phyloP scores from a whole-genome alignment of 306 rosid species.

The Cyamopsis tetragonoloba region DNA sequence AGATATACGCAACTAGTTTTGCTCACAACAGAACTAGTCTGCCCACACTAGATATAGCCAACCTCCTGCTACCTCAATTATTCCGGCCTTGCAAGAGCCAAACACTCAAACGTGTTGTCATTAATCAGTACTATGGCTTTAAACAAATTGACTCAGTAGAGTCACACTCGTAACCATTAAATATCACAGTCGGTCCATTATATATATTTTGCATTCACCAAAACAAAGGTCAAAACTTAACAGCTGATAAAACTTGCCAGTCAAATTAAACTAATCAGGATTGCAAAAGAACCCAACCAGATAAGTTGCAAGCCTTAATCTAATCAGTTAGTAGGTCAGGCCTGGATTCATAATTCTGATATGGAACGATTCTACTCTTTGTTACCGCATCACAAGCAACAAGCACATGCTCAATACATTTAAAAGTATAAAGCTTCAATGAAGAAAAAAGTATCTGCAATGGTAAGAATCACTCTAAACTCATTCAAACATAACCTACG shows the following conservation, averaged over 20 bases:
- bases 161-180: neutral
- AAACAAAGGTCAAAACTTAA: neutral
- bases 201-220: too few relatives aligned
- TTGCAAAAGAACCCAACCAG: neutral
- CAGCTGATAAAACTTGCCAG: neutral
- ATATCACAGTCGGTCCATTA: neutral
- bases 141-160: neutral
- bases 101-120: neutral
- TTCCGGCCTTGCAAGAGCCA: neutral
- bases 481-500: neutral
- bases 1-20: neutral
- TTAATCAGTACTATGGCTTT: neutral
- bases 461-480: neutral
- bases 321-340: neutral
- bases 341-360: neutral
- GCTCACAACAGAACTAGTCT: neutral
- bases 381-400: neutral
- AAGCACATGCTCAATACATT: constrained; percentile 11
- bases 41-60: neutral
- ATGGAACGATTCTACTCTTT: neutral
- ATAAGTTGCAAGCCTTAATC: neutral
- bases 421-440: neutral
- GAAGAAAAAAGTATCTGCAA: neutral
- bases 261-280: neutral
- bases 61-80: neutral